Evolutionary conservation across 306 rosid genomes (phyloP), one percentile per base, ranked within the genome.

Genomic region (Quercus rubra): DNA sequence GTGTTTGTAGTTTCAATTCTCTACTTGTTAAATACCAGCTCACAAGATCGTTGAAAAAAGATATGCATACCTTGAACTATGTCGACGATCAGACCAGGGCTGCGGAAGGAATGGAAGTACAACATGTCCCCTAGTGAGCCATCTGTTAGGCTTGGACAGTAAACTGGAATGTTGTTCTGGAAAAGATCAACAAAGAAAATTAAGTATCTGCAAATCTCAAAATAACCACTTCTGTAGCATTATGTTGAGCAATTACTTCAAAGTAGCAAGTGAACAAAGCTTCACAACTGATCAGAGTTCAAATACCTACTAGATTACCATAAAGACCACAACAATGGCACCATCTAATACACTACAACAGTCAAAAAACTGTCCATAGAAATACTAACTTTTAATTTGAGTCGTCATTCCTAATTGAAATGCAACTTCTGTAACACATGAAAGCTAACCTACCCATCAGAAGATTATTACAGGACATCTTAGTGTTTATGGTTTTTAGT

Each of bases 61-160:
- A 77, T 10, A 51, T 18, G 25, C 72, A 30, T 76, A 91, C 97
- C 97, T 90, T 90, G 97, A 72, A 95, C 92, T 75, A 95, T 20
- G 69, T 95, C 96, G 55, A 92, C 82, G 23, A 91, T 81, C 81
- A 95, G 76, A 75, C 99, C 99, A 9, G 98, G 96, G 76, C 70
- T 93, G 79, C 83, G 91, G 81, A 84, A 90, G 74, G 96, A 95
- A 87, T 95, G 94, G 84, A 95, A 93, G 77, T 93, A 95, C 83
- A 95, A 57, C 99, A 93, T 95, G 83, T 95, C 99, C 64, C 99
- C 99, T 79, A 95, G 73, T 35, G 98, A 95, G 76, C 99, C 99
- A 89, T 95, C 99, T 0, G 97, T 95, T 86, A 95, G 78, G 71
- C 98, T 93, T 1, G 99, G 99, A 81, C 99, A 95, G 78, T 80